Percentiles rank a stretch among this genome's conserved stretches.
phyloP scores from a whole-genome alignment of 139 green algal genomes.

The Spirogloea muscicola region DNA sequence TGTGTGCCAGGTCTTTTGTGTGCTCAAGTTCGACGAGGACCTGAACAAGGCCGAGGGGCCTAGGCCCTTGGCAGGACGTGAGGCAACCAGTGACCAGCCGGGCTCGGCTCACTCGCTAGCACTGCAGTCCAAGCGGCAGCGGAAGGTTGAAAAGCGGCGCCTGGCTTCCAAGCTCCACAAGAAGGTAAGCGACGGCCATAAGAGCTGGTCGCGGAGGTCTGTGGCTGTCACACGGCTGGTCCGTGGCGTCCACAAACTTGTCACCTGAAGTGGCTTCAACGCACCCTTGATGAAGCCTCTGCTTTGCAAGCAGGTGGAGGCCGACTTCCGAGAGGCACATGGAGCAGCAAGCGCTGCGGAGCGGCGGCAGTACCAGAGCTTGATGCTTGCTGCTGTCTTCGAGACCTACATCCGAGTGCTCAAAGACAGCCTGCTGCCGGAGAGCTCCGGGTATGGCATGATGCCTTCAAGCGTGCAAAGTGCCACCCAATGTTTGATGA shows the following conservation, averaged over 20 bases:
- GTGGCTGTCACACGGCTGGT: no score
- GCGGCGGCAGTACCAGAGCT: conserved; percentile 39
- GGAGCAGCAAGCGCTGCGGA: conserved; percentile 9
- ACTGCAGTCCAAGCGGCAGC: conserved; percentile 37
- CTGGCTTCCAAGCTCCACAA: conserved; percentile 20
- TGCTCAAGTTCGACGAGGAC: conserved; percentile 30
- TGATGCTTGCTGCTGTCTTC: conserved; percentile 49
- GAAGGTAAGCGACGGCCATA: conserved; percentile 9
- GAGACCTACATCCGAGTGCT: conserved; percentile 57
- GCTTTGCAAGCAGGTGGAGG: conserved; percentile 22
- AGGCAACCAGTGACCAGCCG: not conserved
- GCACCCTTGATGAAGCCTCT: conserved; percentile 25
- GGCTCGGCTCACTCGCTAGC: not conserved
- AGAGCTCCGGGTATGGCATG: not conserved
- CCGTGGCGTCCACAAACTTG: no score
- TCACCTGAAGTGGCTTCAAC: no score
- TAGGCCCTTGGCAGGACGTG: not conserved
- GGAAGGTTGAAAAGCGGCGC: conserved; percentile 46
- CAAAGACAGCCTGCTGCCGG: conserved; percentile 32
- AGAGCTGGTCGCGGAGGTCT: no score
- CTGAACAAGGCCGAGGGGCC: conserved; percentile 10
- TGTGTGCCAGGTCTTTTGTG: conserved; percentile 12
- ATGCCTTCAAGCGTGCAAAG: conserved; percentile 3
- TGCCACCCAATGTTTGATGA: no score
- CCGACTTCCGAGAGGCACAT: conserved; percentile 43